These are phyloP conservation scores for Metarhizium album DNA, from an alignment of 2,329 filamentous ascomycete genomes.

Conservation along the genomic window DNA sequence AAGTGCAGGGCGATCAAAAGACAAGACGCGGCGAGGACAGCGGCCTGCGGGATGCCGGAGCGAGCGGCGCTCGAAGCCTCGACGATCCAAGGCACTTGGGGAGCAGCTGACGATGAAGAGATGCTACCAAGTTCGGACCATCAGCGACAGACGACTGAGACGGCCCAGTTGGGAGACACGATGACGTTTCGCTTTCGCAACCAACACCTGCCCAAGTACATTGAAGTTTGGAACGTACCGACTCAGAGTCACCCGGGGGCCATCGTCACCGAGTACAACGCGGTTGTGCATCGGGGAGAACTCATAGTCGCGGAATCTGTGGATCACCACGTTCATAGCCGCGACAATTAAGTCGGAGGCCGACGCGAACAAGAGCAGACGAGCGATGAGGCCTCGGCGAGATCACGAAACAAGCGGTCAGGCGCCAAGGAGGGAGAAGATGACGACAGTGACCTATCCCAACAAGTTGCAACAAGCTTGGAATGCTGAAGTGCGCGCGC, in stretches of 20 bases:
- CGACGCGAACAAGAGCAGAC: not conserved
- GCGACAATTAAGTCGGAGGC: not conserved
- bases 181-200: not conserved
- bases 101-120: slow-evolving; percentile 3
- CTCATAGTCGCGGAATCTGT: slow-evolving; percentile 19
- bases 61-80: slow-evolving; percentile 26
- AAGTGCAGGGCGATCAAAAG: slow-evolving; percentile 24
- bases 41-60: slow-evolving; percentile 29
- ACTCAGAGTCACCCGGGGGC: not conserved
- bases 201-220: not conserved
- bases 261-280: not conserved
- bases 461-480: too few relatives aligned
- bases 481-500: too few relatives aligned
- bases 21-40: slow-evolving; percentile 26
- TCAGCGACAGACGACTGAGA: not conserved
- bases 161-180: not conserved
- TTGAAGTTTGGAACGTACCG: not conserved
- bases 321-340: slow-evolving; percentile 21
- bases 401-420: not conserved
- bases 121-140: not conserved
- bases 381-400: not conserved
- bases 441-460: too few relatives aligned
- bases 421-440: not conserved
- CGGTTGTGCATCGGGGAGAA: slow-evolving; percentile 17
- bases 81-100: slow-evolving; percentile 27